phyloP scores from a whole-genome alignment of 2,329 filamentous ascomycete species.

The Colletotrichum kahawae region DNA sequence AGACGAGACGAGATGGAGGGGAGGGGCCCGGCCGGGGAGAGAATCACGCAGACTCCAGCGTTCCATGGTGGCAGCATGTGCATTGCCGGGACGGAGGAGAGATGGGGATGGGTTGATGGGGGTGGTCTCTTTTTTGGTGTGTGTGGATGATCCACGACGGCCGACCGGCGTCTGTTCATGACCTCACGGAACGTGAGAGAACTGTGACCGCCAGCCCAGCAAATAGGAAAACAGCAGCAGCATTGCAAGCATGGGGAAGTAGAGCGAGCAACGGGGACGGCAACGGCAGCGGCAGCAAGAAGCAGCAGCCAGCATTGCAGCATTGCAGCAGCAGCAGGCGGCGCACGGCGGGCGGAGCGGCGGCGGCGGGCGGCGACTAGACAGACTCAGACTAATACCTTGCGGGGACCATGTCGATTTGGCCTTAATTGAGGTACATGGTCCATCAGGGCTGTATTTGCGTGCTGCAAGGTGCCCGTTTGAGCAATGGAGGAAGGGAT shows the following conservation, averaged over 20 bases:
- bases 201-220: not conserved
- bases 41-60: conserved; percentile 15
- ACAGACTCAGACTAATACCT: not conserved
- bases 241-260: not conserved
- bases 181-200: conserved; percentile 1
- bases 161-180: not conserved
- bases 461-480: conserved; percentile 16
- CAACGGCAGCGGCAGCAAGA: not conserved
- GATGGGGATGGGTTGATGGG: not conserved
- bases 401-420: not conserved
- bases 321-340: not conserved
- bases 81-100: conserved; percentile 10
- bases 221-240: not conserved
- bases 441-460: not conserved
- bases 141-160: not conserved
- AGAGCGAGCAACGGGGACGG: not conserved
- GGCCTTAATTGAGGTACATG: not conserved
- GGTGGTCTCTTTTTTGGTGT: not conserved
- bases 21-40: not conserved
- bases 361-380: not conserved
- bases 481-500: conserved; percentile 9
- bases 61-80: conserved; percentile 16
- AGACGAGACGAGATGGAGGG: not conserved
- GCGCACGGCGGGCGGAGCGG: not conserved
- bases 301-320: not conserved